Evolutionary conservation across 2,329 filamentous ascomycete genomes (phyloP).

Genomic region (Dactylellina sp.): DNA sequence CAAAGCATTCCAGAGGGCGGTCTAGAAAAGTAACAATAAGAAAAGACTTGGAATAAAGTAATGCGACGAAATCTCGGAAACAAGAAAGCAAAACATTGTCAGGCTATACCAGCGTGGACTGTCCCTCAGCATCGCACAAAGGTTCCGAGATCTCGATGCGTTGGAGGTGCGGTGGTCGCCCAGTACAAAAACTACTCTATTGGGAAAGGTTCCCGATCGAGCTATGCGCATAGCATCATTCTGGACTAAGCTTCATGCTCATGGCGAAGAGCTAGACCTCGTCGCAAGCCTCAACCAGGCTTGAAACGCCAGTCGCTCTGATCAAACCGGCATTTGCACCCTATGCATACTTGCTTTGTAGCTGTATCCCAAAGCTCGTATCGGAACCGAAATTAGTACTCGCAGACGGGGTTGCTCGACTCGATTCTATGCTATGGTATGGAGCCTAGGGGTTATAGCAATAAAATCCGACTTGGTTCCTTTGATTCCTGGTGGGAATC

Average conservation of each 20-base stretch:
- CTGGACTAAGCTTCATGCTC: too few species aligned
- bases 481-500: constrained; percentile 31
- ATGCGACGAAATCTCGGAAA: too few species aligned
- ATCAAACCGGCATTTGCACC: neutral
- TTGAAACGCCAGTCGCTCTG: neutral
- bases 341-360: neutral
- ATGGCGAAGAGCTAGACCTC: too few species aligned
- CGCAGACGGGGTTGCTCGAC: neutral
- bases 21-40: too few species aligned
- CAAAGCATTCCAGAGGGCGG: too few species aligned
- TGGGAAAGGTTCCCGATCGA: neutral
- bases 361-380: neutral
- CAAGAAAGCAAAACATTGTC: too few species aligned
- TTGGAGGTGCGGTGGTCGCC: too few species aligned
- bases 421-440: neutral
- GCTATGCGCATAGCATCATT: too few species aligned
- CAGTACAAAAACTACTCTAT: neutral
- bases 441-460: constrained; percentile 12
- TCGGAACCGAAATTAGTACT: neutral
- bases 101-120: neutral
- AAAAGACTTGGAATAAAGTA: too few species aligned
- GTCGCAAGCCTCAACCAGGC: neutral
- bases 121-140: neutral
- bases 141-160: too few species aligned
- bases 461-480: constrained; percentile 35